Percentiles rank a stretch among this genome's conserved stretches.
phyloP scores from a whole-genome alignment of 2,329 filamentous ascomycete genomes.

The Cladosporium phlei region DNA sequence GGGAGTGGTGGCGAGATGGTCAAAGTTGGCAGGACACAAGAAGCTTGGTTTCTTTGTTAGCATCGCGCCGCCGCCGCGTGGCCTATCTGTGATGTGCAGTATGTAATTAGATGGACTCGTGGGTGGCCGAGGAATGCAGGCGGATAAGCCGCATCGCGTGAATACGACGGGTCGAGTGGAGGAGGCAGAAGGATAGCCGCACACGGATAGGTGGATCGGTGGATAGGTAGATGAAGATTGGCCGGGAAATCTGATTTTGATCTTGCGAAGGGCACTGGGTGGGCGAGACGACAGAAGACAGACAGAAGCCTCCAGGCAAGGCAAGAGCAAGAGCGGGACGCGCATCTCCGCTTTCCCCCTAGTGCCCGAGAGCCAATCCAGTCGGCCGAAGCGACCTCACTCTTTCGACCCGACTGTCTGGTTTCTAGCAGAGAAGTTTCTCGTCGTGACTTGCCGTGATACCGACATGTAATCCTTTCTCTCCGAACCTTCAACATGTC shows the following conservation, averaged over 20 bases:
- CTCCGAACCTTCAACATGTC: not conserved
- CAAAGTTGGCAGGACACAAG: constrained; percentile 3
- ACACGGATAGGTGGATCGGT: too few relatives aligned
- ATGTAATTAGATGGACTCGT: not conserved
- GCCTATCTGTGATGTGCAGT: constrained; percentile 1
- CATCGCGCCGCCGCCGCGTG: constrained; percentile 4
- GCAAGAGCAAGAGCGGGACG: too few relatives aligned
- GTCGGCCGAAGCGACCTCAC: too few relatives aligned
- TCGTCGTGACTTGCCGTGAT: too few relatives aligned
- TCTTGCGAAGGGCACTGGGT: too few relatives aligned
- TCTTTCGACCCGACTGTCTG: constrained; percentile 5
- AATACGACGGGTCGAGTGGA: constrained; percentile 11
- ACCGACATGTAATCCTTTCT: not conserved
- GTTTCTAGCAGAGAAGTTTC: too few relatives aligned
- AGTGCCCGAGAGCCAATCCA: constrained; percentile 12
- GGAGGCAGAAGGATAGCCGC: too few relatives aligned
- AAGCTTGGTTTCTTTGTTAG: constrained; percentile 4
- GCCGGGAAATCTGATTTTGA: too few relatives aligned
- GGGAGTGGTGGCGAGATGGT: not conserved
- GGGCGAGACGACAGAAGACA: too few relatives aligned
- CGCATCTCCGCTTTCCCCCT: too few relatives aligned
- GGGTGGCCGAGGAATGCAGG: not conserved
- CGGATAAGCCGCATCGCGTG: constrained; percentile 1
- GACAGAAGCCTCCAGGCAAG: too few relatives aligned
- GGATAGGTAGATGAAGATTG: too few relatives aligned